Conservation (phyloP, 768 basidiomycete genomes). For the Podaxis sp. region DNA sequence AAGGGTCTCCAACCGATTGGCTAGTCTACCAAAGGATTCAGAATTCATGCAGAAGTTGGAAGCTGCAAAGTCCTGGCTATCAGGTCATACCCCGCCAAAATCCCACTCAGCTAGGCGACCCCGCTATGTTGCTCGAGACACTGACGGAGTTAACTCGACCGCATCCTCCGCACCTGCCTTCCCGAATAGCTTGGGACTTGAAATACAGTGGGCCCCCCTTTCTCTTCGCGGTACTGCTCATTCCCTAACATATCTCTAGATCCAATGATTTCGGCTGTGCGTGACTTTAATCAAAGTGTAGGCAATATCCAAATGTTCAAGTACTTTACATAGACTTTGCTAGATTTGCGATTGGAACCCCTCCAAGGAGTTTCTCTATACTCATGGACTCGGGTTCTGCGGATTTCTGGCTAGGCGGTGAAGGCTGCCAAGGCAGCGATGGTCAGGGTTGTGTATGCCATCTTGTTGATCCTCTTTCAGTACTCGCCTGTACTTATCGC, state of each 20-base stretch:
- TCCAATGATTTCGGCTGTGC: slow-evolving; percentile 4
- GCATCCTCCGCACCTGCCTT: slow-evolving; percentile 14
- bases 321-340: slow-evolving; percentile 22
- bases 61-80: slow-evolving; percentile 8
- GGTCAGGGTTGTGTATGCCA: slow-evolving; percentile 25
- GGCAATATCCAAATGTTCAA: background rate
- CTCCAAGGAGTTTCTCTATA: slow-evolving; percentile 39
- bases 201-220: slow-evolving; percentile 44
- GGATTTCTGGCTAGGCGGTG: slow-evolving; percentile 54
- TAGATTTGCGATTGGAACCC: slow-evolving; percentile 39
- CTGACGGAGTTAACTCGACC: slow-evolving; percentile 1
- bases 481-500: background rate
- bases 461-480: background rate
- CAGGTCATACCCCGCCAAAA: background rate
- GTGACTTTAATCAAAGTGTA: background rate
- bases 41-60: slow-evolving; percentile 23
- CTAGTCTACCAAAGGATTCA: slow-evolving; percentile 23
- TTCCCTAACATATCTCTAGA: background rate
- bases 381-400: slow-evolving; percentile 62
- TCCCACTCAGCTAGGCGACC: background rate
- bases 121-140: background rate
- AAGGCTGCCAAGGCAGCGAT: slow-evolving; percentile 33
- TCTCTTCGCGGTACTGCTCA: slow-evolving; percentile 24
- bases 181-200: slow-evolving; percentile 42
- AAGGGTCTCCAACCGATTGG: slow-evolving; percentile 36